Evolutionary conservation across 2,329 filamentous ascomycete genomes (phyloP), one percentile per base, ranked within the genome.

Genomic region (Penicillium sp.): DNA sequence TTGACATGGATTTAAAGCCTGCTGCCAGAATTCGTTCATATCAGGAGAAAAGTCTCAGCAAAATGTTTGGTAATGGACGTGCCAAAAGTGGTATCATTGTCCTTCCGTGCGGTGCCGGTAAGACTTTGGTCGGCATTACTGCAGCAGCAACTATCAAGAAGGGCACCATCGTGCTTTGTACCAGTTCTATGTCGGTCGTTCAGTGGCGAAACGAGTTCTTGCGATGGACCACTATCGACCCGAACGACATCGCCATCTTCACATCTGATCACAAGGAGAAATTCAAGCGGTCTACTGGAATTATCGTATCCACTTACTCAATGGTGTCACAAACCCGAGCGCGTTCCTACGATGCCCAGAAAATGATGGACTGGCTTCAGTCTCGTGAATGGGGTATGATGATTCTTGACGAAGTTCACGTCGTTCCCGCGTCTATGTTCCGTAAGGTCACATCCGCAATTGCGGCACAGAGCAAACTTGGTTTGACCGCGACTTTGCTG

Each of bases 61-160:
- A 99, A 73, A 99, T 99, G 94, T 99, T 99, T 70, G 93, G 94
- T 68, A 99, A 99, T 68, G 93, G 93, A 45, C 87, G 94, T 73
- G 94, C 94, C 13, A 94, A 96, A 76, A 96, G 91, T 72, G 94
- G 94, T 52, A 95, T 99, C 61, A 99, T 99, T 54, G 94, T 99
- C 51, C 75, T 99, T 63, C 94, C 94, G 16, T 99, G 94, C 70
- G 94, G 94, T 62, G 94, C 94, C 16, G 94, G 94, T 54, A 99
- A 99, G 78, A 99, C 94, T 1, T 77, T 99, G 38, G 94, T 99
- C 15, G 94, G 94, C n/a, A 96, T 99, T 62, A 97, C 94, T 18
- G 94, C 94, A 39, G 94, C 92, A 18, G 97, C 94, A 74, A 97
- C 94, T 4, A 93, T 99, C 73, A 95, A 95, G 72, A 99, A 97